Evolutionary conservation across 306 rosid species (phyloP).

Genomic region (Alnus glutinosa): DNA sequence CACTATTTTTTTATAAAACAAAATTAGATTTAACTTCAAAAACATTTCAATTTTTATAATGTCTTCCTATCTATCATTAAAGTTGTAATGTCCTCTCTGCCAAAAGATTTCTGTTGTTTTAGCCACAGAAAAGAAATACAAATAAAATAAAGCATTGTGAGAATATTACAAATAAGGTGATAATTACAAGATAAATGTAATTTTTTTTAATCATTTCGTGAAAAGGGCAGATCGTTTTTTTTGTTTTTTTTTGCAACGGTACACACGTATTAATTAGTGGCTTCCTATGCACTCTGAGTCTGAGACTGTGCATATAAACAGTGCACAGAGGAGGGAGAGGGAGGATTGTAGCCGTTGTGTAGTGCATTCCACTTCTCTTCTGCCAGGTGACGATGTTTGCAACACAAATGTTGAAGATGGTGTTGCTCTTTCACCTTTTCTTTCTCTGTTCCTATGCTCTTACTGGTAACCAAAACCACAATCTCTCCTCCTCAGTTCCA

Average conservation of each 20-base stretch:
- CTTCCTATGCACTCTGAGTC: constrained; percentile 17
- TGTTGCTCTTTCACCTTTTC: constrained; percentile 32
- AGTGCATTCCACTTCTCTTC: not conserved
- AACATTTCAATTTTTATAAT: no score
- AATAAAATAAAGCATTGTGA: no score
- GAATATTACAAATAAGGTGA: no score
- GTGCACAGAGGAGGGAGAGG: not conserved
- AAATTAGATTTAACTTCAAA: no score
- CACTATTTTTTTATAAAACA: no score
- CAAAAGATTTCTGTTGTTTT: no score
- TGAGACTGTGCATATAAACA: not conserved
- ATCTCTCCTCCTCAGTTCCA: not conserved
- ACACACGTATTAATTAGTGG: not conserved
- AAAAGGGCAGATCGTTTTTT: not conserved
- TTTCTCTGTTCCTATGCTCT: constrained; percentile 39
- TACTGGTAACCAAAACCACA: constrained; percentile 44
- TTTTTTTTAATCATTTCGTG: not conserved
- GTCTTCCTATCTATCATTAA: no score
- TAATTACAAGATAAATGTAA: no score
- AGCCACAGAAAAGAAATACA: no score
- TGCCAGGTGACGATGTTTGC: not conserved
- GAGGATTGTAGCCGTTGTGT: not conserved
- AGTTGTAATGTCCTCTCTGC: no score
- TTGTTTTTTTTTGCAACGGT: not conserved
- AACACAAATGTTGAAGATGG: constrained; percentile 40